Conservation (phyloP, 148 eudicot species). For the Camellia granthamiana region DNA sequence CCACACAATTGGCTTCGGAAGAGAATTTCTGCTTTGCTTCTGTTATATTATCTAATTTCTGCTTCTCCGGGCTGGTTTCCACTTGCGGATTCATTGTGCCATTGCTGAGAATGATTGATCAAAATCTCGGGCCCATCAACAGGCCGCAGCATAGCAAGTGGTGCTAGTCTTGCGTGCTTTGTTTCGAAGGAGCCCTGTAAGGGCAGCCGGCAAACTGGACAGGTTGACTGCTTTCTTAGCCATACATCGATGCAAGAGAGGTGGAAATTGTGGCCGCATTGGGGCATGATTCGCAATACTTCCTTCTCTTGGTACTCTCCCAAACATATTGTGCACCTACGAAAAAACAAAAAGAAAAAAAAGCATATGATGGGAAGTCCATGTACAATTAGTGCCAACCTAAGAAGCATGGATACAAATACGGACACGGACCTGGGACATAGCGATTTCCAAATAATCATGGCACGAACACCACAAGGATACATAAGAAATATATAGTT, state of each 20-base stretch:
- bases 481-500: no score
- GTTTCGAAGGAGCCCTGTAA: constrained; percentile 27
- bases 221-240: constrained; percentile 64
- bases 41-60: constrained; percentile 8
- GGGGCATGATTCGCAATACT: constrained; percentile 63
- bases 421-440: no score
- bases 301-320: constrained; percentile 66
- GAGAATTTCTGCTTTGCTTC: background rate
- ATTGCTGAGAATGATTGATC: constrained; percentile 12
- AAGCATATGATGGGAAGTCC: no score
- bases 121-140: constrained; percentile 13
- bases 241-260: constrained; percentile 74
- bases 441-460: no score
- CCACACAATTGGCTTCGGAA: background rate
- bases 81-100: background rate
- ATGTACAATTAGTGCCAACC: no score
- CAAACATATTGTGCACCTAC: constrained; percentile 65
- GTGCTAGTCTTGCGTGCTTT: constrained; percentile 15
- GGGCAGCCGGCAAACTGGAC: constrained; percentile 73
- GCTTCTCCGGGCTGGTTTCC: background rate
- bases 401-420: no score
- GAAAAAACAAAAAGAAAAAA: no score
- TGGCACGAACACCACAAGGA: no score
- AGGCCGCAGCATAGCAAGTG: constrained; percentile 4
- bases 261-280: constrained; percentile 70